These are phyloP conservation scores for Boletellus sp. DNA, from an alignment of 768 basidiomycete genomes.

Conservation along the genomic window DNA sequence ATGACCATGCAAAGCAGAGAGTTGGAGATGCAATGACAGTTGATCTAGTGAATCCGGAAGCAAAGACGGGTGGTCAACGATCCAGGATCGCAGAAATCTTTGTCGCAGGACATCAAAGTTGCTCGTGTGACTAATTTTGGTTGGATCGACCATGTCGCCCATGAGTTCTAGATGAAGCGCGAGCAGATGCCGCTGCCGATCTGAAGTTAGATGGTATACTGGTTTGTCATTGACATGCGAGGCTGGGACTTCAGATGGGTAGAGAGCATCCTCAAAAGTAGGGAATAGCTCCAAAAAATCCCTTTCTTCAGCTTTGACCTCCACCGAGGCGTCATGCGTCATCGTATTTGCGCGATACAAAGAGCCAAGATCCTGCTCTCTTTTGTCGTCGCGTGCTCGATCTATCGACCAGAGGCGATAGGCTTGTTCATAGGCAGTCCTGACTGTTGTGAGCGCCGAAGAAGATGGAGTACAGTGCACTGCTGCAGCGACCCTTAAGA, in stretches of 20 bases:
- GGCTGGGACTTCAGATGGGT: conserved; percentile 12
- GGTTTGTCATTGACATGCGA: neutral
- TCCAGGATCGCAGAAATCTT: conserved; percentile 31
- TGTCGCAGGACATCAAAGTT: conserved; percentile 35
- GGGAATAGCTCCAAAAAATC: conserved; percentile 89
- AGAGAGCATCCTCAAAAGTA: conserved; percentile 62
- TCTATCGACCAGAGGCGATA: conserved; percentile 84
- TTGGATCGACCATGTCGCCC: conserved; percentile 2
- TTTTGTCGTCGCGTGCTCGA: conserved; percentile 62
- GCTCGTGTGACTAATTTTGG: conserved; percentile 1
- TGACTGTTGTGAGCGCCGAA: conserved; percentile 29
- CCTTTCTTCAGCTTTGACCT: conserved; percentile 73
- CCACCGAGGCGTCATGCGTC: conserved; percentile 53
- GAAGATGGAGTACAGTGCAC: conserved; percentile 21
- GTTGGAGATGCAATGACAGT: conserved; percentile 48
- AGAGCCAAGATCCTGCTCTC: conserved; percentile 60
- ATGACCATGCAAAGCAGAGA: conserved; percentile 45
- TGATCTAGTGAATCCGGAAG: conserved; percentile 48
- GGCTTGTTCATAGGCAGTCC: conserved; percentile 61
- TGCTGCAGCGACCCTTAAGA: conserved; percentile 46
- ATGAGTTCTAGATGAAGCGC: conserved; percentile 49
- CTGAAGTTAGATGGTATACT: conserved; percentile 28
- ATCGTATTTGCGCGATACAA: conserved; percentile 68
- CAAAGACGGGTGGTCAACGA: conserved; percentile 27
- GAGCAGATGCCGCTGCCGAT: conserved; percentile 36